phyloP scores from a whole-genome alignment of 495 filamentous ascomycete genomes.

The Neurospora cerealis region DNA sequence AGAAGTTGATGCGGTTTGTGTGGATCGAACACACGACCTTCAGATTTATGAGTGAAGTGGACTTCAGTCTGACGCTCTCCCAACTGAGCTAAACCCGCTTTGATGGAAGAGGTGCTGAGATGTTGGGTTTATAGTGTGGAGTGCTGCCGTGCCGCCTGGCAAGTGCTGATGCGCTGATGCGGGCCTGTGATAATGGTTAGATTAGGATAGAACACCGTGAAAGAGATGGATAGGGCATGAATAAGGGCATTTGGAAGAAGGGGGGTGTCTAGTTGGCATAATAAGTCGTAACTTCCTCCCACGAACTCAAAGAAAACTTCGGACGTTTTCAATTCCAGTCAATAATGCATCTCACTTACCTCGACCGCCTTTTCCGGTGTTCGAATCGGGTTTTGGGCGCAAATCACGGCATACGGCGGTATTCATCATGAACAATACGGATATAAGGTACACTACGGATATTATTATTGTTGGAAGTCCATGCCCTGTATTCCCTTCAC shows the following conservation, averaged over 20 bases:
- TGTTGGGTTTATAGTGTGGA: background rate
- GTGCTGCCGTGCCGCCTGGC: background rate
- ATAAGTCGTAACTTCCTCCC: background rate
- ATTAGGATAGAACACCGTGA: background rate
- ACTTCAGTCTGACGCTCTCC: background rate
- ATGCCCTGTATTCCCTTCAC: background rate
- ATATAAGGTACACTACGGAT: background rate
- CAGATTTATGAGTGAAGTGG: too few species aligned
- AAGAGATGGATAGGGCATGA: background rate
- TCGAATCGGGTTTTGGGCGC: background rate
- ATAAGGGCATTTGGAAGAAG: background rate
- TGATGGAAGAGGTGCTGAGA: background rate
- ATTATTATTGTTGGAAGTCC: background rate
- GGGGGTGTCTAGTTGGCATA: background rate
- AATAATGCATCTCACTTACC: background rate
- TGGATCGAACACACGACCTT: background rate
- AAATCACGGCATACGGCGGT: background rate
- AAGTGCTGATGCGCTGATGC: background rate
- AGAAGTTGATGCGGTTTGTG: background rate
- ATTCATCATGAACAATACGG: background rate
- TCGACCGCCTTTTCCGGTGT: background rate
- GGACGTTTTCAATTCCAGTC: background rate
- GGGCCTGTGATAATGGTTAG: background rate
- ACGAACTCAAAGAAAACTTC: background rate
- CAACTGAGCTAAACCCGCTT: background rate